A percentile compares a stretch with the other conserved stretches of the same genome.
Conservation (phyloP, 2,329 filamentous ascomycete species). For the Aspergillus fumigatiaffinis region DNA sequence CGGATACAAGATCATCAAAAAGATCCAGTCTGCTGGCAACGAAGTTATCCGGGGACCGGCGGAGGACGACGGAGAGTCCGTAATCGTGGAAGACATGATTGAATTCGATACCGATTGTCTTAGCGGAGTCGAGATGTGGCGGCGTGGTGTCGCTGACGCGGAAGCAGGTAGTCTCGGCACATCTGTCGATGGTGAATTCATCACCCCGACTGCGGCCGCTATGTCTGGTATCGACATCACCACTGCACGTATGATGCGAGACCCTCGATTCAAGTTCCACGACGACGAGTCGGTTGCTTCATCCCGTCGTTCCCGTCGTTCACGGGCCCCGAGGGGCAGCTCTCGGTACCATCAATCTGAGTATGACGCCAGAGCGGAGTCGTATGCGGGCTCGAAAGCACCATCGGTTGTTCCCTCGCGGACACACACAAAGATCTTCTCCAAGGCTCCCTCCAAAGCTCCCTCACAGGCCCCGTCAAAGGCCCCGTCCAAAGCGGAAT, state of each 20-base stretch:
- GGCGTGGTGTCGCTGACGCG: constrained; percentile 59
- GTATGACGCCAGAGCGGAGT: constrained; percentile 5
- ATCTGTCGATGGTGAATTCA: constrained; percentile 63
- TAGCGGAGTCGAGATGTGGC: constrained; percentile 60
- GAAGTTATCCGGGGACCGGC: constrained; percentile 4
- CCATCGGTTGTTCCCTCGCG: constrained; percentile 13
- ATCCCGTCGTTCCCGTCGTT: constrained; percentile 33
- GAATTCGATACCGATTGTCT: constrained; percentile 49
- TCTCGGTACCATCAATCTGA: constrained; percentile 14
- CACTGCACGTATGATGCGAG: constrained; percentile 26
- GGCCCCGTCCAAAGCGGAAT: constrained; percentile 19
- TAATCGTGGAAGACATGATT: constrained; percentile 54
- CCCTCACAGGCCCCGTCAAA: constrained; percentile 14
- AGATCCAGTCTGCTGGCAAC: constrained; percentile 52
- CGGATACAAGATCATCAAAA: constrained; percentile 96
- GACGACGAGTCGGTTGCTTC: constrained; percentile 33
- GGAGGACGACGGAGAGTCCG: constrained; percentile 15
- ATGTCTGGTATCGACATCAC: constrained; percentile 43
- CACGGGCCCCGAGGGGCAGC: constrained; percentile 20
- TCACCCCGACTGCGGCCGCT: constrained; percentile 55
- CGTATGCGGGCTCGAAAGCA: constrained; percentile 1
- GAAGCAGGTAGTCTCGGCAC: constrained; percentile 53
- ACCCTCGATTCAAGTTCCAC: constrained; percentile 34
- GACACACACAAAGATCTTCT: constrained; percentile 18
- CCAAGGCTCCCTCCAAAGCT: constrained; percentile 14